phyloP scores from a whole-genome alignment of 805 yeast species.

The Pichia exigua region DNA sequence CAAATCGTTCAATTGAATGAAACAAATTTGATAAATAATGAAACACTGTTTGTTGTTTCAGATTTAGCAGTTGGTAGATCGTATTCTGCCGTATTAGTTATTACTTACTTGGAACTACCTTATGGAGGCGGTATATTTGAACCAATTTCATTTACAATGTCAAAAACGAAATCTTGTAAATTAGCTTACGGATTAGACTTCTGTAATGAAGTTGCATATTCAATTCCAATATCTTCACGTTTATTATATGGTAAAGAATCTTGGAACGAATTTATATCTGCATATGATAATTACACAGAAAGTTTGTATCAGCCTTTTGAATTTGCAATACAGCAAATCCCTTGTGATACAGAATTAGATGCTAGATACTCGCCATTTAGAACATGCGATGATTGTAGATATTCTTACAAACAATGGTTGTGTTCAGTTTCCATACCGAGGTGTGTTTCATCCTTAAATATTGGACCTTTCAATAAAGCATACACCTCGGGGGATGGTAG shows the following conservation, averaged over 20 bases:
- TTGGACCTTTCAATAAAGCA: conserved; percentile 35
- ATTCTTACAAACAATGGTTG: conserved; percentile 76
- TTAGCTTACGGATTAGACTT: conserved; percentile 67
- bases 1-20: conserved; percentile 17
- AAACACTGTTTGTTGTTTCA: conserved; percentile 48
- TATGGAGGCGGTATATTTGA: conserved; percentile 61
- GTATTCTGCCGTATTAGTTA: conserved; percentile 59
- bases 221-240: conserved; percentile 54
- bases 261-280: conserved; percentile 29
- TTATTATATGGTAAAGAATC: conserved; percentile 24
- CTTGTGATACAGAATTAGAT: conserved; percentile 65
- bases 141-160: conserved; percentile 49
- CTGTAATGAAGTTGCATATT: conserved; percentile 76
- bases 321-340: conserved; percentile 63
- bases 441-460: conserved; percentile 45
- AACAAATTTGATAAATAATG: conserved; percentile 6
- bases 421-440: conserved; percentile 86
- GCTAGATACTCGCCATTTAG: conserved; percentile 66
- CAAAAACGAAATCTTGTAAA: conserved; percentile 52
- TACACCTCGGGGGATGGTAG: conserved; percentile 50
- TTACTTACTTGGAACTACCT: conserved; percentile 31
- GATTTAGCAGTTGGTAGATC: conserved; percentile 53
- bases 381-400: conserved; percentile 64
- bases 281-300: conserved; percentile 61
- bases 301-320: conserved; percentile 56